A percentile compares a stretch with the other conserved stretches of the same genome.
phyloP scores from a whole-genome alignment of 306 rosid species.

The Hippophae rhamnoides region DNA sequence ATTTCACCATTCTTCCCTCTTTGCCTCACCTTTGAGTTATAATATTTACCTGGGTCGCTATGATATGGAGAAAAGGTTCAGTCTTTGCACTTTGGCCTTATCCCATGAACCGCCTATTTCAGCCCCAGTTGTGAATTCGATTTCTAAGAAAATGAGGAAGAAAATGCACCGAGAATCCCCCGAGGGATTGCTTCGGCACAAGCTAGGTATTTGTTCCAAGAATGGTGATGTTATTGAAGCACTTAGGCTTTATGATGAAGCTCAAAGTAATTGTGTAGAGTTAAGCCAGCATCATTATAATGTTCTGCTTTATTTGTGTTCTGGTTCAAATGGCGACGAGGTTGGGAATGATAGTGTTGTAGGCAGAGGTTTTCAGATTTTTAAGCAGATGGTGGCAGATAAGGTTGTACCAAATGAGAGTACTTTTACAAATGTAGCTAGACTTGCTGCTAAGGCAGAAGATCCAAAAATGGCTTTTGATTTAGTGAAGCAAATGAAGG shows the following conservation, averaged over 20 bases:
- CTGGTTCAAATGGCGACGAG: slow-evolving; percentile 15
- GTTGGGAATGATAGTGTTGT: slow-evolving; percentile 20
- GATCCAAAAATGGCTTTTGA: slow-evolving; percentile 85
- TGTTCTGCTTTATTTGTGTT: slow-evolving; percentile 53
- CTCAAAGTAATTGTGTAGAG: slow-evolving; percentile 30
- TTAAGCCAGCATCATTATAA: slow-evolving; percentile 49
- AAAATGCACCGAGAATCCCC: slow-evolving; percentile 46
- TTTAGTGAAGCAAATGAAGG: slow-evolving; percentile 63
- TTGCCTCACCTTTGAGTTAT: slow-evolving; percentile 4
- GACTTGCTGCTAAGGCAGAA: slow-evolving; percentile 59
- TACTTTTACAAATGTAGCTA: slow-evolving; percentile 69
- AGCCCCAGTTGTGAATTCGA: background rate
- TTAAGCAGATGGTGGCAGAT: slow-evolving; percentile 53
- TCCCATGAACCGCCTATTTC: slow-evolving; percentile 16
- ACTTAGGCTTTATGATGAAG: slow-evolving; percentile 62
- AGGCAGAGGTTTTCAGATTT: slow-evolving; percentile 68
- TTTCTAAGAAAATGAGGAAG: slow-evolving; percentile 30
- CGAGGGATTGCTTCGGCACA: slow-evolving; percentile 31
- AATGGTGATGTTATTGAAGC: slow-evolving; percentile 47
- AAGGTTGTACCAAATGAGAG: slow-evolving; percentile 63
- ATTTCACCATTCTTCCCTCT: background rate
- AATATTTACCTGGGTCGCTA: background rate
- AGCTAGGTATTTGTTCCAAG: slow-evolving; percentile 50
- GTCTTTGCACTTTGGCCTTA: slow-evolving; percentile 23
- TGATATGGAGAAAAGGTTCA: slow-evolving; percentile 9